phyloP scores from a whole-genome alignment of 2,329 filamentous ascomycete genomes.

The Coniochaeta hoffmannii region DNA sequence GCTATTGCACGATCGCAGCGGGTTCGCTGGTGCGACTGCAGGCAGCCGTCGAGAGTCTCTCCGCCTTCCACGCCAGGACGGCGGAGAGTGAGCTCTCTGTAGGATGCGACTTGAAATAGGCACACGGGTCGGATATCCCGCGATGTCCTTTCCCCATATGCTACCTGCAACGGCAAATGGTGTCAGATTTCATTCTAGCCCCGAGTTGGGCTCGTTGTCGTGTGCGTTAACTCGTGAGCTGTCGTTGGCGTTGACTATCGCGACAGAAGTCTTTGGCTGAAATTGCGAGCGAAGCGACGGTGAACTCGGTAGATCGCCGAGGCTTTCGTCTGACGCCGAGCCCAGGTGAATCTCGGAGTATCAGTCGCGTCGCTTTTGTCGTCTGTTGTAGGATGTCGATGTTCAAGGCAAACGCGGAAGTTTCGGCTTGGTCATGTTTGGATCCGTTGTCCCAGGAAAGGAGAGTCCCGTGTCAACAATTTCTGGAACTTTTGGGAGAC shows the following conservation, averaged over 20 bases:
- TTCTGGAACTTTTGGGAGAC: neutral
- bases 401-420: neutral
- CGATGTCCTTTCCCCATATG: neutral
- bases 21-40: neutral
- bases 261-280: neutral
- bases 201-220: neutral
- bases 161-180: neutral
- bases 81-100: neutral
- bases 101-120: neutral
- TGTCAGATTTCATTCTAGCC: neutral
- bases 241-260: neutral
- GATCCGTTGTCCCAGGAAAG: neutral
- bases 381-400: neutral
- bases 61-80: neutral
- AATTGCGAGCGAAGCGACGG: neutral
- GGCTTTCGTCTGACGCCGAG: too few relatives aligned
- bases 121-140: neutral
- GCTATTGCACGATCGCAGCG: neutral
- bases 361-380: neutral
- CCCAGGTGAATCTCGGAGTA: too few relatives aligned
- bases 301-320: neutral
- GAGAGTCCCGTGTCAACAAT: neutral
- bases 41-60: neutral
- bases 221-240: neutral
- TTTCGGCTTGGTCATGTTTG: neutral